phyloP scores from a whole-genome alignment of 2,329 filamentous ascomycete species.

The Paecilomyces variotii region DNA sequence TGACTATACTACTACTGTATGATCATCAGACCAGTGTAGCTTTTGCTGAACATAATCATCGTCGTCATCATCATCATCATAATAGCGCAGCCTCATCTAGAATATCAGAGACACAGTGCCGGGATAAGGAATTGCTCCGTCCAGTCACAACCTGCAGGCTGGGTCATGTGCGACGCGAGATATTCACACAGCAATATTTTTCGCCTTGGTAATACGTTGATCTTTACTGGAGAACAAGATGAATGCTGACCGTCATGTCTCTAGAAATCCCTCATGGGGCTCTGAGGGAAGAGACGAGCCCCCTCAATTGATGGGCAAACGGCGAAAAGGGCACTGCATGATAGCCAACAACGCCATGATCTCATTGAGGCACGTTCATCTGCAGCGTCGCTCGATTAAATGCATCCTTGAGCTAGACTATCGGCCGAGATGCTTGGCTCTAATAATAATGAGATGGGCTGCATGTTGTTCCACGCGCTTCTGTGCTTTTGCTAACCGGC shows the following conservation, averaged over 20 bases:
- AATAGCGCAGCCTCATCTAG: neutral
- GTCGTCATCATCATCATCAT: no score
- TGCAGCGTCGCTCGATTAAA: neutral
- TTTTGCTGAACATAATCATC: no score
- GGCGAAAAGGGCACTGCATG: neutral
- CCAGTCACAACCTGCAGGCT: neutral
- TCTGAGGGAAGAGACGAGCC: neutral
- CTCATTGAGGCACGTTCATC: neutral
- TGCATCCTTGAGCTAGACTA: neutral
- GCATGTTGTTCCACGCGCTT: neutral
- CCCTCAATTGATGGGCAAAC: neutral
- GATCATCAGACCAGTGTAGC: no score
- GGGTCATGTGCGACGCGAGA: neutral
- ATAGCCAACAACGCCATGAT: neutral
- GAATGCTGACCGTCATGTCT: neutral
- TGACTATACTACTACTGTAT: no score
- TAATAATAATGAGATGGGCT: neutral
- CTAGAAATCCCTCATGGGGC: neutral
- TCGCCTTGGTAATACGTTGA: neutral
- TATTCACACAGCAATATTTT: neutral
- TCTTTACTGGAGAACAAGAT: neutral
- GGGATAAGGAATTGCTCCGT: neutral
- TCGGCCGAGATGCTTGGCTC: neutral
- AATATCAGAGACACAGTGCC: neutral
- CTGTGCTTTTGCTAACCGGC: neutral